These are phyloP conservation scores for Sicyos edulis DNA, from an alignment of 306 rosid species.

Conservation along the genomic window DNA sequence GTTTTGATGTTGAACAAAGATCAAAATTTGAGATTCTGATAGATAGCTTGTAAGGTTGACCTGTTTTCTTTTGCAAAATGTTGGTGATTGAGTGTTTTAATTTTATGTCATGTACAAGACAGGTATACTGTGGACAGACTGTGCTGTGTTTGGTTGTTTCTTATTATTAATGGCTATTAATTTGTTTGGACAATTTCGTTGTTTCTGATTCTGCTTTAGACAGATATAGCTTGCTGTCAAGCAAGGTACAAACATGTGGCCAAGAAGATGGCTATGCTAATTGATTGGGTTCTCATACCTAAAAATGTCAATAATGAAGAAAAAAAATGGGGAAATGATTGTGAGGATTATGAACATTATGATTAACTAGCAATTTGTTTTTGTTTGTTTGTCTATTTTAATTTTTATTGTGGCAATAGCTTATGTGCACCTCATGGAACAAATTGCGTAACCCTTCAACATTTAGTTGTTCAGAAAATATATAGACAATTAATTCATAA, in stretches of 20 bases:
- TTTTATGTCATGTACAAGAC: not conserved
- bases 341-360: too few relatives aligned
- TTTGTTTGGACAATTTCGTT: constrained; percentile 1
- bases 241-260: not conserved
- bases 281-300: not conserved
- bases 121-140: constrained; percentile 8
- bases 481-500: too few relatives aligned
- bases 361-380: too few relatives aligned
- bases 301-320: too few relatives aligned
- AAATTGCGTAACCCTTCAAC: too few relatives aligned
- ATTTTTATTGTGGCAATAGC: too few relatives aligned
- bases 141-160: not conserved
- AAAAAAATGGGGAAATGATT: too few relatives aligned
- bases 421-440: too few relatives aligned
- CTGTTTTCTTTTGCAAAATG: not conserved
- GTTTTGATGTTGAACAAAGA: not conserved
- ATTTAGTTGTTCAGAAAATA: too few relatives aligned
- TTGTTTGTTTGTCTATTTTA: too few relatives aligned
- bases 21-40: not conserved
- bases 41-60: not conserved
- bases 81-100: not conserved
- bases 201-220: not conserved
- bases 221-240: not conserved
- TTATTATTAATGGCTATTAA: not conserved
- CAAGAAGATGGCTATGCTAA: not conserved